Percentiles rank a stretch among this genome's conserved stretches.
Evolutionary conservation across 2,329 filamentous ascomycete species (phyloP).

Genomic region (Sporothrix curviconia): DNA sequence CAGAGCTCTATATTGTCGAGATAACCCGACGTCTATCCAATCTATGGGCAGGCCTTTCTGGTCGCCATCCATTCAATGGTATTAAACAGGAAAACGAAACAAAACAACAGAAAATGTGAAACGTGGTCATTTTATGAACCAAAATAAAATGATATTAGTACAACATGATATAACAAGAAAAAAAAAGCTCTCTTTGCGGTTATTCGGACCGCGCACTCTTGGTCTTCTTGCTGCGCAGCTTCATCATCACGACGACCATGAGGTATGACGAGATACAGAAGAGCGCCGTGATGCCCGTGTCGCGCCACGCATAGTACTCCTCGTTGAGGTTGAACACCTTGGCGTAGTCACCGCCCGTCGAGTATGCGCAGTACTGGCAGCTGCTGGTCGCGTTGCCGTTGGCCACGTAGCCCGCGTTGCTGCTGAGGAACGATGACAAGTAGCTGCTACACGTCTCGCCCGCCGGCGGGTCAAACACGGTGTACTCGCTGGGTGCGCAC

Average conservation of each 20-base stretch:
- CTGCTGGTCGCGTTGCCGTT: constrained; percentile 55
- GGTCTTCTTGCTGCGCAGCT: constrained; percentile 41
- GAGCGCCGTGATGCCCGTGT: constrained; percentile 51
- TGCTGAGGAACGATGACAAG: constrained; percentile 44
- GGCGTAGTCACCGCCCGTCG: constrained; percentile 53
- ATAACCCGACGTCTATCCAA: too few relatives aligned
- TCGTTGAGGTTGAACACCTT: constrained; percentile 51
- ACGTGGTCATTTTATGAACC: not conserved
- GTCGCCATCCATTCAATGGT: too few relatives aligned
- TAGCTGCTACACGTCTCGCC: constrained; percentile 53
- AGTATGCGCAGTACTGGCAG: constrained; percentile 54
- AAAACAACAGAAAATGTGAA: not conserved
- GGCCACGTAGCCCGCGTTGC: constrained; percentile 41
- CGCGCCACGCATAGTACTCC: constrained; percentile 60
- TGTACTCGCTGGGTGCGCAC: constrained; percentile 44
- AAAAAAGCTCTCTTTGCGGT: too few relatives aligned
- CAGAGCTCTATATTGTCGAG: too few relatives aligned
- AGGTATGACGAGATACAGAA: constrained; percentile 50
- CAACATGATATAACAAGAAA: not conserved
- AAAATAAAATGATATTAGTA: not conserved
- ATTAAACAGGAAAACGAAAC: not conserved
- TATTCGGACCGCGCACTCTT: constrained; percentile 38
- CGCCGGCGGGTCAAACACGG: constrained; percentile 43
- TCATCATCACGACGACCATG: constrained; percentile 41
- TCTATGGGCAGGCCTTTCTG: not conserved